Conservation (phyloP, 441 rosid genomes). For the Croton setiger region DNA sequence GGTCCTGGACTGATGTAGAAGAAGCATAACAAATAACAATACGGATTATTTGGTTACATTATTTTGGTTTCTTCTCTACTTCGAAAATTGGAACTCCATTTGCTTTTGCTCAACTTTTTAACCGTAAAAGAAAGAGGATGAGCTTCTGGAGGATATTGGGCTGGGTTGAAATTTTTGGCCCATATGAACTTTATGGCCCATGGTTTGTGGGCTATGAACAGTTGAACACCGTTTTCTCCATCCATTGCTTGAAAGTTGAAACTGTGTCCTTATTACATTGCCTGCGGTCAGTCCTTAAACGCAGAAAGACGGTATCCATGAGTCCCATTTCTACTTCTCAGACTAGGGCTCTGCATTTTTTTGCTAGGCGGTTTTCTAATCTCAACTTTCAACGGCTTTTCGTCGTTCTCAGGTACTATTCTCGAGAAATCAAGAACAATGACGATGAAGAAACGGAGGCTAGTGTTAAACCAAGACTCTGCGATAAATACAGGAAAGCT, state of each 20-base stretch:
- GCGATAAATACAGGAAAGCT: constrained; percentile 43
- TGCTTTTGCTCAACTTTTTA: too few relatives aligned
- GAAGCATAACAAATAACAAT: too few relatives aligned
- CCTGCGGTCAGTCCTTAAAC: too few relatives aligned
- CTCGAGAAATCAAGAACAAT: constrained; percentile 4
- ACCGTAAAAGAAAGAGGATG: too few relatives aligned
- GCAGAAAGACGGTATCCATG: not conserved
- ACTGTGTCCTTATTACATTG: too few relatives aligned
- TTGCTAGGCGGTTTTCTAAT: constrained; percentile 1
- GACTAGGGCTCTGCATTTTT: constrained; percentile 1
- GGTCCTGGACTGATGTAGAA: not conserved
- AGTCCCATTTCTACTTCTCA: constrained; percentile 1
- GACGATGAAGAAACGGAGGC: constrained; percentile 16
- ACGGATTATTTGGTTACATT: not conserved
- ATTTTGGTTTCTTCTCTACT: not conserved
- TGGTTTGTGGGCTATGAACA: too few relatives aligned
- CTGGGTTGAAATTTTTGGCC: too few relatives aligned
- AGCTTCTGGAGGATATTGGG: too few relatives aligned
- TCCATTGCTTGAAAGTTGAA: too few relatives aligned
- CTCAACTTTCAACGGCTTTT: constrained; percentile 1
- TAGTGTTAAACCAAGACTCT: constrained; percentile 11
- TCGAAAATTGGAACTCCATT: not conserved
- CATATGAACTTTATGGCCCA: too few relatives aligned
- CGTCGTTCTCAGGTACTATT: constrained; percentile 22
- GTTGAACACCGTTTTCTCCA: too few relatives aligned